Evolutionary conservation across 139 green algal genomes (phyloP), one percentile per base, ranked within the genome.

Genomic region (Gonium pectorale): DNA sequence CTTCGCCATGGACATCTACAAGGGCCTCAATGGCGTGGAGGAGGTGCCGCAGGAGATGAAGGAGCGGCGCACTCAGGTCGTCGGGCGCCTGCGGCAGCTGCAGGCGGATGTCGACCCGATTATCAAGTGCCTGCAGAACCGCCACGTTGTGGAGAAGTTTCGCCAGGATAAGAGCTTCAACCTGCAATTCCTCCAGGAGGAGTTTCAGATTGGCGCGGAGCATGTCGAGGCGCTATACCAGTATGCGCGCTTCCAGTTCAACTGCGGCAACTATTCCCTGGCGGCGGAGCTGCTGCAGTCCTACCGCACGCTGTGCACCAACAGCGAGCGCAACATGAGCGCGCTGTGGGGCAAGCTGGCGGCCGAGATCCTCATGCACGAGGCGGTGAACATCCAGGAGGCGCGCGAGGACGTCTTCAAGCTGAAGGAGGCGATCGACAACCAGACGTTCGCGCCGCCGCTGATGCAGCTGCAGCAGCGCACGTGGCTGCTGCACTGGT

Each of bases 401-500:
- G 98, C 97, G 3, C 90, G 96, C 43, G 98, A 99, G 60, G 96
- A 98, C 84, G 83, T 99, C 46, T 92, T 91, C 40, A 96, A 98
- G 89, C 93, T 99, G 43, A 95, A 96, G 71, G 98, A 99, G 77
- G 86, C 94, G 13, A 94, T 99, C 51, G 97, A 99, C 81, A 93
- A 92, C 72, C 95, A 98, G 90, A 96, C 90, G 40, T 98, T 99
- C 90, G 87, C 93, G 1, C 91, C 92, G 2, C 90, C 96, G 27
- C 88, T 98, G 31, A 87, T 91, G 75, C 95, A 98, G 92, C 94
- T 99, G 86, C 95, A 99, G 92, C 95, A 99, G 92, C 95, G 98
- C 80, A 96, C 95, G 40, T 99, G 98, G 98, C 93, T 99, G 81
- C 94, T 99, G 92, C 98, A 99, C 91, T 99, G 97, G 98, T 83